Percentiles rank a stretch among this genome's conserved stretches.
Evolutionary conservation across 163 green algal species (phyloP).

Genomic region (Chlamydomonas reinhardtii): DNA sequence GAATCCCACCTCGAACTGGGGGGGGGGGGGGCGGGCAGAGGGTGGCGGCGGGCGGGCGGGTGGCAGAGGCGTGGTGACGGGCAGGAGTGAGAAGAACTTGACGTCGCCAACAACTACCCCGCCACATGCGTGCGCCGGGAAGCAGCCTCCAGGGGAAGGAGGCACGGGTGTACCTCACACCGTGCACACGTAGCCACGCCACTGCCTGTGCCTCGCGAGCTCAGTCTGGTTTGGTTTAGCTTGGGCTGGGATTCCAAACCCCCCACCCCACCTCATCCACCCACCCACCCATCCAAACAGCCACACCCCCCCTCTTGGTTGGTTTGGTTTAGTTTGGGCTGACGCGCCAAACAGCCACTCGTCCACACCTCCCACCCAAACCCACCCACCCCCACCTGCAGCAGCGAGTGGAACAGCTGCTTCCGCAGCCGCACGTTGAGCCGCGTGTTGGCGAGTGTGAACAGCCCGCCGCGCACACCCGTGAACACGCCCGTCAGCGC

Average conservation of each 20-base stretch:
- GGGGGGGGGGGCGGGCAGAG: not conserved
- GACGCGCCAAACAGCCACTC: not conserved
- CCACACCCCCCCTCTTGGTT: too few relatives aligned
- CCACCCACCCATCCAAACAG: not conserved
- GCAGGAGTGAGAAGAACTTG: too few relatives aligned
- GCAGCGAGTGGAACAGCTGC: conserved; percentile 75
- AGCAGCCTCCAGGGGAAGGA: too few relatives aligned
- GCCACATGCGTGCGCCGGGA: too few relatives aligned
- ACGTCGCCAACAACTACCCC: too few relatives aligned
- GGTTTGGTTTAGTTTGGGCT: too few relatives aligned
- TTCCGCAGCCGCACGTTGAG: conserved; percentile 89
- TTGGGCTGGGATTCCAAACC: too few relatives aligned
- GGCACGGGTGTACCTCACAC: too few relatives aligned
- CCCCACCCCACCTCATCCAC: too few relatives aligned
- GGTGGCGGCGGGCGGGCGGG: not conserved
- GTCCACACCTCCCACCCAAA: not conserved
- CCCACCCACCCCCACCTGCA: conserved; percentile 49
- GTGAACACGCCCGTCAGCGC: conserved; percentile 72
- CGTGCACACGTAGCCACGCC: too few relatives aligned
- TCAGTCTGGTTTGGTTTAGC: too few relatives aligned
- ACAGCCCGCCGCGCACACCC: conserved; percentile 80
- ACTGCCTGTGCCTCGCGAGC: too few relatives aligned
- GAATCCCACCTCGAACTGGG: conserved; percentile 86
- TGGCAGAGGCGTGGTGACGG: not conserved
- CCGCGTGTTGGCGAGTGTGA: conserved; percentile 79